phyloP scores from a whole-genome alignment of 2,329 filamentous ascomycete species.

The Fusarium nygamai region DNA sequence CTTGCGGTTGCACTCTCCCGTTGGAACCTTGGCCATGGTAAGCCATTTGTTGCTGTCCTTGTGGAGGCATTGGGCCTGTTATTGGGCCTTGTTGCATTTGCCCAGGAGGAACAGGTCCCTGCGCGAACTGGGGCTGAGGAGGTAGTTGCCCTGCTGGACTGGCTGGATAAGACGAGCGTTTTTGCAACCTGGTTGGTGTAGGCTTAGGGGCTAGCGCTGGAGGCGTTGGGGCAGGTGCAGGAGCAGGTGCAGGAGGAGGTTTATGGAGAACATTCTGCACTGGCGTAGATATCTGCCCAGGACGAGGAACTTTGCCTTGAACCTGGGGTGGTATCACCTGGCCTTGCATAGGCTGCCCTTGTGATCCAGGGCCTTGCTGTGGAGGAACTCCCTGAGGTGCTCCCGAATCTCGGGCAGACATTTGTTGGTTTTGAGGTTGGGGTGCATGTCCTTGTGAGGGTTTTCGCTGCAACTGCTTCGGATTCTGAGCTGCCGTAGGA shows the following conservation, averaged over 20 bases:
- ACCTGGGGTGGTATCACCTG: conserved; percentile 7
- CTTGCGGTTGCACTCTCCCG: conserved; percentile 24
- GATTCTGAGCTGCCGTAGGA: conserved; percentile 14
- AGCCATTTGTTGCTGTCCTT: conserved; percentile 12
- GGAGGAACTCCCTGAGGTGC: background rate
- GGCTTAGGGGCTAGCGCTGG: conserved; percentile 9
- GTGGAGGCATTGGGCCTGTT: background rate
- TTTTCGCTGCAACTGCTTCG: conserved; percentile 29
- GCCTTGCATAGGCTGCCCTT: conserved; percentile 4
- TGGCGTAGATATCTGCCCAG: background rate
- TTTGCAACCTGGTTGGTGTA: conserved; percentile 15
- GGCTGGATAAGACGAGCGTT: conserved; percentile 21
- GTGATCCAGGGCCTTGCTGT: conserved; percentile 10
- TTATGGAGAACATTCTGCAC: conserved; percentile 6
- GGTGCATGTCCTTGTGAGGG: conserved; percentile 27
- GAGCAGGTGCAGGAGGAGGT: background rate
- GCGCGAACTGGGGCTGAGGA: conserved; percentile 6
- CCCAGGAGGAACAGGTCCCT: conserved; percentile 4
- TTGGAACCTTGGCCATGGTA: conserved; percentile 5
- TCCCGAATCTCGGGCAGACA: conserved; percentile 4
- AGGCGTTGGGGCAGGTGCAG: background rate
- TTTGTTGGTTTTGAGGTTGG: conserved; percentile 15
- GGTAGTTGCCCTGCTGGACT: conserved; percentile 13
- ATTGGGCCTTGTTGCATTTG: conserved; percentile 1
- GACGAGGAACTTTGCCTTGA: conserved; percentile 3